Evolutionary conservation across 345 rosid genomes (phyloP).

Genomic region (Camelina laxa): DNA sequence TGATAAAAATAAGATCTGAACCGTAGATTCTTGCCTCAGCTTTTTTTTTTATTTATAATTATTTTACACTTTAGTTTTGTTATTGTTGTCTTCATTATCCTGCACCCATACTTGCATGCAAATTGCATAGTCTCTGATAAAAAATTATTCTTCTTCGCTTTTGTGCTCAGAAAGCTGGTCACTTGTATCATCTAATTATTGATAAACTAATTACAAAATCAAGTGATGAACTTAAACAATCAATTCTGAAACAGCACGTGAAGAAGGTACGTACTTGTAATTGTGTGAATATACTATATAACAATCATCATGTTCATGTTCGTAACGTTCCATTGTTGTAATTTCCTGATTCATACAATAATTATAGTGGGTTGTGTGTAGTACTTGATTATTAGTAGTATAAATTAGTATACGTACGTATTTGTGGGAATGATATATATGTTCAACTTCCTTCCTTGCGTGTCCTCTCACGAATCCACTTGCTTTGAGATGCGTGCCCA

Average conservation of each 20-base stretch:
- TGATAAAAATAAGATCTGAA: neutral
- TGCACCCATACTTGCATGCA: conserved; percentile 37
- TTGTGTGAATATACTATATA: conserved; percentile 2
- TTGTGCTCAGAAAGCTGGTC: conserved; percentile 21
- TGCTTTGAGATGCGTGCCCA: conserved; percentile 46
- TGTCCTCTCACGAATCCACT: conserved; percentile 24
- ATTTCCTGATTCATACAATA: neutral
- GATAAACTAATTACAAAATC: neutral
- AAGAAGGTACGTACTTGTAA: conserved; percentile 4
- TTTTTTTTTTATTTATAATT: neutral
- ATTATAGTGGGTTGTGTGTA: neutral
- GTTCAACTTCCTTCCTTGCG: conserved; percentile 23
- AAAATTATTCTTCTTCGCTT: conserved; percentile 18
- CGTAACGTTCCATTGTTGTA: conserved; percentile 8
- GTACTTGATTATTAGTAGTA: neutral
- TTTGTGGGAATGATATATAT: neutral
- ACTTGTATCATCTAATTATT: neutral
- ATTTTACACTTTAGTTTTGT: conserved; percentile 7
- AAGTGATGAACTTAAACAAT: conserved; percentile 16
- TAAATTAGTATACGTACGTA: neutral
- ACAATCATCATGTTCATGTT: neutral
- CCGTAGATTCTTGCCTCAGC: neutral
- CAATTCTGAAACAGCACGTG: conserved; percentile 14
- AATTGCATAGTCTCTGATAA: conserved; percentile 25
- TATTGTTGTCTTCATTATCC: conserved; percentile 30